phyloP scores from a whole-genome alignment of 2,329 filamentous ascomycete species.

The Cytospora chrysosperma region DNA sequence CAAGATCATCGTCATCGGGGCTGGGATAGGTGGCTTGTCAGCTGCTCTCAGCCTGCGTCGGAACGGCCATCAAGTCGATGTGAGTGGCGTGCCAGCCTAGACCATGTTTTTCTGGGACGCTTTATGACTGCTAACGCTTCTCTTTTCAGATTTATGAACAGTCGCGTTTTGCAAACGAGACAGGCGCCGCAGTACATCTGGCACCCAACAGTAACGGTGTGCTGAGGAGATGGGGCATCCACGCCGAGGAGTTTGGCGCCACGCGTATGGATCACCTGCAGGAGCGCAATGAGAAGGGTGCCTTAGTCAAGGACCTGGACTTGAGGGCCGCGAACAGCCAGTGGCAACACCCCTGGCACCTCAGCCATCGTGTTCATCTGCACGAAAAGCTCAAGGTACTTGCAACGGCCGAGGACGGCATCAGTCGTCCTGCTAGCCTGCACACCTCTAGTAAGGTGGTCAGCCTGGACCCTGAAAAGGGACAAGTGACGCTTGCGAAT shows the following conservation, averaged over 20 bases:
- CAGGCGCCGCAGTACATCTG: conserved; percentile 62
- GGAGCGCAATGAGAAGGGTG: conserved; percentile 27
- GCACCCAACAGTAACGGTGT: conserved; percentile 61
- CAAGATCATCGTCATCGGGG: conserved; percentile 35
- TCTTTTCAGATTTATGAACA: conserved; percentile 50
- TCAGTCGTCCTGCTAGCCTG: conserved; percentile 36
- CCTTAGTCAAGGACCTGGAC: conserved; percentile 32
- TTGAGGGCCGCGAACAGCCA: conserved; percentile 39
- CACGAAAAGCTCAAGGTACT: conserved; percentile 50
- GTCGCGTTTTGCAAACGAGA: conserved; percentile 54
- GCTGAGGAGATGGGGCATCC: conserved; percentile 42
- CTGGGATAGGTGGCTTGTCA: conserved; percentile 53
- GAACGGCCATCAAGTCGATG: conserved; percentile 48
- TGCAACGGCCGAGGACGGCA: conserved; percentile 39
- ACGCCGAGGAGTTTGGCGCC: conserved; percentile 39
- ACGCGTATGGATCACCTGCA: conserved; percentile 30
- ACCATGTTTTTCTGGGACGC: no score
- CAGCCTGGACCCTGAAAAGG: conserved; percentile 40
- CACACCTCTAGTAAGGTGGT: conserved; percentile 43
- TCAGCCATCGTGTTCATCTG: conserved; percentile 53
- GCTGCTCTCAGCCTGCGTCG: conserved; percentile 53
- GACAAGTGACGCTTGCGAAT: conserved; percentile 42
- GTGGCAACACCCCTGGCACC: conserved; percentile 53
- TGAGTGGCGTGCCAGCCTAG: conserved; percentile 20
- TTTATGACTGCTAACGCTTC: background rate